Conservation (phyloP, 1,139 yeast genomes). For the Entelexis sorbosivorans region DNA sequence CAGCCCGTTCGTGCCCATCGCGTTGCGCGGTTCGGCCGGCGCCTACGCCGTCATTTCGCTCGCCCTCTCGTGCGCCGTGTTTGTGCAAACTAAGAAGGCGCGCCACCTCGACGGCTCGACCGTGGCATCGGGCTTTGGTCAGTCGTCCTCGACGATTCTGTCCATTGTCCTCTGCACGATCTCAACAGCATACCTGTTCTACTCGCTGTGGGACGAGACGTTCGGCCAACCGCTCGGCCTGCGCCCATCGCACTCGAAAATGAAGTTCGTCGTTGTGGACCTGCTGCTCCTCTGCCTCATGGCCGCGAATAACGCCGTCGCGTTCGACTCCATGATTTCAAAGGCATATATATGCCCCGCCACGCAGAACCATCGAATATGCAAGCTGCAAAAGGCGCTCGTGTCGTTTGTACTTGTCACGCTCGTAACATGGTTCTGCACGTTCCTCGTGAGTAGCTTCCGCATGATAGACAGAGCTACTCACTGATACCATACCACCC, state of each 20-base stretch:
- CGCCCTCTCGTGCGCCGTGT: conserved; percentile 58
- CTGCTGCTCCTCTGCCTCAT: conserved; percentile 80
- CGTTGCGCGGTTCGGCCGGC: conserved; percentile 59
- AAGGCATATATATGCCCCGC: conserved; percentile 23
- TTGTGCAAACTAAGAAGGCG: conserved; percentile 31
- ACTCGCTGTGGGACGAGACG: conserved; percentile 84
- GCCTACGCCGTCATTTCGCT: conserved; percentile 51
- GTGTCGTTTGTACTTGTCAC: conserved; percentile 70
- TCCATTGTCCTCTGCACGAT: conserved; percentile 73
- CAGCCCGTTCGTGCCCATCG: conserved; percentile 71
- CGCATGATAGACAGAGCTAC: conserved; percentile 68
- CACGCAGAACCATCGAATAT: conserved; percentile 37
- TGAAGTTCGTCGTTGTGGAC: conserved; percentile 67
- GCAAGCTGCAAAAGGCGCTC: conserved; percentile 69
- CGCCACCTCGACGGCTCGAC: neutral
- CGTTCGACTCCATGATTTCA: conserved; percentile 57
- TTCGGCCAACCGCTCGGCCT: conserved; percentile 84
- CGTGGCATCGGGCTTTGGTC: conserved; percentile 34
- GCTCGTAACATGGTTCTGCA: conserved; percentile 69
- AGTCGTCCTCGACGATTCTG: conserved; percentile 75
- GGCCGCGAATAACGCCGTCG: conserved; percentile 77
- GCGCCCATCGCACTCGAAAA: conserved; percentile 70
- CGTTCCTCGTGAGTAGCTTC: conserved; percentile 71
- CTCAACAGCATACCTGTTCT: conserved; percentile 65
- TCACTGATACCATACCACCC: neutral